phyloP scores from a whole-genome alignment of 129 eudicot species.

The Rutidosis leptorrhynchoides region DNA sequence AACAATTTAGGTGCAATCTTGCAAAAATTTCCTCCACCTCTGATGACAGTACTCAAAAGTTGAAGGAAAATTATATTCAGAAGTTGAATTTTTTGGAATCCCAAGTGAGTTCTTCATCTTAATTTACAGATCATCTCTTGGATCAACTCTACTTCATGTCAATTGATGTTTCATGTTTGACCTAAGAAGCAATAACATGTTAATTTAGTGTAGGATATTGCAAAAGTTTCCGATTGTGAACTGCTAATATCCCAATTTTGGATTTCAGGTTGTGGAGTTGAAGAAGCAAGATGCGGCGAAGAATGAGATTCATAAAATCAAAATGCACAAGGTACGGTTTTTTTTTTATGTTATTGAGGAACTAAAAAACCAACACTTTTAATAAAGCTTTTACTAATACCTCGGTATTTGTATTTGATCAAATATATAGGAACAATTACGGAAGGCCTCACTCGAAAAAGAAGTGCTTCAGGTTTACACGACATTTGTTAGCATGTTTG shows the following conservation, averaged over 20 bases:
- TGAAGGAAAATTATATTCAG: conserved; percentile 91
- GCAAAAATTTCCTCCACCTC: conserved; percentile 62
- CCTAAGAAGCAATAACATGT: background rate
- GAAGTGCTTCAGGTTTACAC: conserved; percentile 94
- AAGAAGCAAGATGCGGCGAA: conserved; percentile 98
- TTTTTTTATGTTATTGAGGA: background rate
- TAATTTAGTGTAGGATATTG: background rate
- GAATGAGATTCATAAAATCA: conserved; percentile 90
- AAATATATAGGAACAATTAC: conserved; percentile 72
- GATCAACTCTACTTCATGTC: conserved; percentile 30
- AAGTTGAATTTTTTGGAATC: conserved; percentile 77
- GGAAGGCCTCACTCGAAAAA: conserved; percentile 92
- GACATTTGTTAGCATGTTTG: background rate
- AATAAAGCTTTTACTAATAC: background rate
- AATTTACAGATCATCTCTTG: conserved; percentile 47
- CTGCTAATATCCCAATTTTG: background rate
- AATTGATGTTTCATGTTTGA: conserved; percentile 4
- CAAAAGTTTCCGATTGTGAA: background rate
- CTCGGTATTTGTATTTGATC: background rate
- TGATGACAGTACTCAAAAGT: conserved; percentile 78
- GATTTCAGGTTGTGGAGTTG: conserved; percentile 64
- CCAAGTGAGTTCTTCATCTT: conserved; percentile 49
- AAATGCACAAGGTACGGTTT: conserved; percentile 80
- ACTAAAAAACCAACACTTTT: background rate
- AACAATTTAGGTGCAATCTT: conserved; percentile 73